phyloP scores from a whole-genome alignment of 2,329 filamentous ascomycete genomes.

The Fusarium coffeatum region DNA sequence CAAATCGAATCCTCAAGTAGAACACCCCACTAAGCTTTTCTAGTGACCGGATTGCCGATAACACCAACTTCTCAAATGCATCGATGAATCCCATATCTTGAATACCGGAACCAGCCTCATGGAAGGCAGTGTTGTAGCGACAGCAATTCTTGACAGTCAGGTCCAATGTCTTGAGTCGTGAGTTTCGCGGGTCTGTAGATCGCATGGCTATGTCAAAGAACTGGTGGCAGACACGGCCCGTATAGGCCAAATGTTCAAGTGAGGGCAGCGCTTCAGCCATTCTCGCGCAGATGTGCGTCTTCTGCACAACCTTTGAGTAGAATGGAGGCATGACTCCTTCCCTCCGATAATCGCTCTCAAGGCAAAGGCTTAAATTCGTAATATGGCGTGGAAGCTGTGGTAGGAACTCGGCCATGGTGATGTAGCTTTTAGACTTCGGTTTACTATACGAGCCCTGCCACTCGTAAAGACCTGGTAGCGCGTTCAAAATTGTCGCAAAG shows the following conservation, averaged over 20 bases:
- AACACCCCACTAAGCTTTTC: conserved; percentile 68
- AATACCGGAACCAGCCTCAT: conserved; percentile 75
- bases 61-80: conserved; percentile 75
- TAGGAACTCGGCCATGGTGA: conserved; percentile 74
- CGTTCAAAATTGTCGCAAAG: conserved; percentile 70
- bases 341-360: conserved; percentile 78
- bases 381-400: conserved; percentile 67
- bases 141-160: conserved; percentile 81
- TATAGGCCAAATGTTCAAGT: conserved; percentile 77
- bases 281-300: conserved; percentile 73
- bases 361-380: conserved; percentile 72
- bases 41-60: conserved; percentile 71
- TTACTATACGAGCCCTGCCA: conserved; percentile 76
- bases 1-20: conserved; percentile 77
- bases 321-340: conserved; percentile 70
- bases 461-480: conserved; percentile 73
- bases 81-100: conserved; percentile 78
- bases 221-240: conserved; percentile 75
- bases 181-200: conserved; percentile 60
- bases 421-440: conserved; percentile 78
- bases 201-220: conserved; percentile 72
- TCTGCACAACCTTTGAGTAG: conserved; percentile 68
- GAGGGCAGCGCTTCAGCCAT: conserved; percentile 70
- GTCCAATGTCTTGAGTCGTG: conserved; percentile 73
- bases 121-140: conserved; percentile 64